Conservation (phyloP, 1,284 basidiomycete species). For the Melanopsichium pennsylvanicum region DNA sequence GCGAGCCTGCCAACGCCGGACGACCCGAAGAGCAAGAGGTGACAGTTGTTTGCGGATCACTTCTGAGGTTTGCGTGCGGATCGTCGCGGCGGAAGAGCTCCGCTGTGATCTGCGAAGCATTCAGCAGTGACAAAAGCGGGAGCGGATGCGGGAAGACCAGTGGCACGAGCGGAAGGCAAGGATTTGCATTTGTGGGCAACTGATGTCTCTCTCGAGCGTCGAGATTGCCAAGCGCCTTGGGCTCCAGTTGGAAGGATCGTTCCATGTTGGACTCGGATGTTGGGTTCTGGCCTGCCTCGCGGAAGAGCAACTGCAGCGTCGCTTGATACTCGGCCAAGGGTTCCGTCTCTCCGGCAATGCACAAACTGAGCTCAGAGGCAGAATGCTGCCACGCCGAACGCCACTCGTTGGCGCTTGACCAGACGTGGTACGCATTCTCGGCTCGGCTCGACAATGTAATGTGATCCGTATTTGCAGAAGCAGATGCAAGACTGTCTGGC, state of each 20-base stretch:
- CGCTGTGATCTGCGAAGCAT: conserved; percentile 26
- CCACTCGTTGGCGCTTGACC: conserved; percentile 15
- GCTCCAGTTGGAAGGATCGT: conserved; percentile 49
- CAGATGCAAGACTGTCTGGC: neutral
- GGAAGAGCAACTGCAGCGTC: conserved; percentile 38
- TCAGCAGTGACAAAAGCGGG: conserved; percentile 50
- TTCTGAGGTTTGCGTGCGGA: conserved; percentile 1
- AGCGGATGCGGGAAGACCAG: conserved; percentile 54
- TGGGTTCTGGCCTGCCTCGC: conserved; percentile 3
- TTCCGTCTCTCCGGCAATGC: conserved; percentile 13
- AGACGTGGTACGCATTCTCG: conserved; percentile 18
- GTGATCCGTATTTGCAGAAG: neutral
- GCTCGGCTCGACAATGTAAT: conserved; percentile 10
- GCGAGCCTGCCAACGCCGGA: conserved; percentile 38
- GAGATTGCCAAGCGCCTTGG: conserved; percentile 48
- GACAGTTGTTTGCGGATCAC: conserved; percentile 39
- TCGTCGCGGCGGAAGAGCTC: conserved; percentile 22
- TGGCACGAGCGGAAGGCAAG: conserved; percentile 37
- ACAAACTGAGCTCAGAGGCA: conserved; percentile 1
- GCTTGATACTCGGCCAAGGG: conserved; percentile 49
- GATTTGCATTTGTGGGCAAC: conserved; percentile 15
- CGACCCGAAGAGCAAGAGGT: conserved; percentile 27
- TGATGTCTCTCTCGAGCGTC: conserved; percentile 32
- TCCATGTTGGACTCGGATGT: conserved; percentile 27
- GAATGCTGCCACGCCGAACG: conserved; percentile 18